Percentiles rank a stretch among this genome's conserved stretches.
These are phyloP conservation scores for Fusarium sulawesiense DNA, from an alignment of 2,329 filamentous ascomycete genomes.

Conservation along the genomic window DNA sequence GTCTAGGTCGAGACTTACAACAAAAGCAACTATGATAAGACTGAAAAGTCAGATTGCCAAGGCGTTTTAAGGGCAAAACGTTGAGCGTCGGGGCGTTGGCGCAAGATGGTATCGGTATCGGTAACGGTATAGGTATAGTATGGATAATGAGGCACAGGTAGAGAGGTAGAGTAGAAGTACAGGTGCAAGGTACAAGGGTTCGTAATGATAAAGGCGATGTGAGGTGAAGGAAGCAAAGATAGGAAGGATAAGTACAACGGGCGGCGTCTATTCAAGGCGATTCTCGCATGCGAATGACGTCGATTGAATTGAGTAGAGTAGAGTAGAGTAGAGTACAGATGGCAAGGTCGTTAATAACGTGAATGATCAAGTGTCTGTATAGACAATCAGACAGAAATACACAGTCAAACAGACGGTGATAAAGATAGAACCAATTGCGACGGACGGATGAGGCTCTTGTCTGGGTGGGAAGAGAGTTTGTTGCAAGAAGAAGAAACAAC, in stretches of 20 bases:
- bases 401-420: conserved; percentile 1
- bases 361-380: conserved; percentile 9
- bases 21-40: conserved; percentile 30
- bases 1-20: conserved; percentile 27
- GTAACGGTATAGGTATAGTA: conserved; percentile 7
- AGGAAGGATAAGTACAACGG: conserved; percentile 12
- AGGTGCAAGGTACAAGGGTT: neutral
- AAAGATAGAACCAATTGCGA: conserved; percentile 27
- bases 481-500: conserved; percentile 35
- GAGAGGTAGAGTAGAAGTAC: neutral
- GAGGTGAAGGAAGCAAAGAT: neutral
- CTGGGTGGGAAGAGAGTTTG: conserved; percentile 10
- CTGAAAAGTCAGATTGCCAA: conserved; percentile 39
- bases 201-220: neutral
- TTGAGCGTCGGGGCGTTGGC: conserved; percentile 28
- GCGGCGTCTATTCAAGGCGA: conserved; percentile 2
- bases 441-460: conserved; percentile 15
- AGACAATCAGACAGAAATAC: neutral
- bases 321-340: neutral
- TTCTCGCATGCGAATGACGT: conserved; percentile 36
- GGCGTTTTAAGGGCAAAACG: conserved; percentile 41
- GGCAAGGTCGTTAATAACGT: neutral
- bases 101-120: conserved; percentile 32
- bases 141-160: neutral
- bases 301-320: conserved; percentile 11